A percentile compares a stretch with the other conserved stretches of the same genome.
These are phyloP conservation scores for Pisolithus thermaeus DNA, from an alignment of 1,284 basidiomycete species.

Conservation along the genomic window DNA sequence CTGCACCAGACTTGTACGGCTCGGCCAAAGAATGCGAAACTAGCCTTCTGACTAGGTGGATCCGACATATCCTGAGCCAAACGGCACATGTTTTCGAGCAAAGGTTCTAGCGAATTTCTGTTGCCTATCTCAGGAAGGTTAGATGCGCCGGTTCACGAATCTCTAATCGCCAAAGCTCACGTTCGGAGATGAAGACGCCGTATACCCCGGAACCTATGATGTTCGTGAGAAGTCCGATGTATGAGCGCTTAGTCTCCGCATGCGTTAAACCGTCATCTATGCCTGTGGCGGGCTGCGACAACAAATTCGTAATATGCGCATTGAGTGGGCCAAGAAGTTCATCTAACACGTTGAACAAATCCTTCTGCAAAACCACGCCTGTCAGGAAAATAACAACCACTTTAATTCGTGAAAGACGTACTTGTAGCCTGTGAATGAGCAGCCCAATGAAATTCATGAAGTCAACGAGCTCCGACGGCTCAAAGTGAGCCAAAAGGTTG, in stretches of 20 bases:
- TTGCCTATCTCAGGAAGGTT: slow-evolving; percentile 52
- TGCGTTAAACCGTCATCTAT: slow-evolving; percentile 89
- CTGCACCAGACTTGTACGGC: slow-evolving; percentile 79
- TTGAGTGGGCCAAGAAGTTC: slow-evolving; percentile 86
- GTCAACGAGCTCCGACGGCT: slow-evolving; percentile 89
- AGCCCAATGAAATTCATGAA: slow-evolving; percentile 94
- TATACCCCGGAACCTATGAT: slow-evolving; percentile 81
- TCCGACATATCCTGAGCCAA: slow-evolving; percentile 76
- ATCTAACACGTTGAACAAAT: slow-evolving; percentile 84
- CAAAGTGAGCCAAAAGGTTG: slow-evolving; percentile 86
- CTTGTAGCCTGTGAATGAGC: slow-evolving; percentile 90
- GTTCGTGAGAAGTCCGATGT: slow-evolving; percentile 79
- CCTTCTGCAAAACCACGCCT: slow-evolving; percentile 40
- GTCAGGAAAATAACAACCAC: slow-evolving; percentile 5
- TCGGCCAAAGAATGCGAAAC: slow-evolving; percentile 78
- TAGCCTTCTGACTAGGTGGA: slow-evolving; percentile 70
- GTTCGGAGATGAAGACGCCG: slow-evolving; percentile 80
- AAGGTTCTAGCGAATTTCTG: slow-evolving; percentile 64
- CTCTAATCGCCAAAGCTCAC: slow-evolving; percentile 43
- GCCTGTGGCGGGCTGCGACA: slow-evolving; percentile 81
- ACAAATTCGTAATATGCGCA: slow-evolving; percentile 75
- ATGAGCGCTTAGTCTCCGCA: slow-evolving; percentile 86
- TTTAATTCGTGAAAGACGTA: slow-evolving; percentile 30
- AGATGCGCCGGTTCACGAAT: slow-evolving; percentile 2
- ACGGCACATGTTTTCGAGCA: slow-evolving; percentile 72